These are phyloP conservation scores for Inonotus obliquus DNA, from an alignment of 1,284 basidiomycete genomes.

Conservation along the genomic window DNA sequence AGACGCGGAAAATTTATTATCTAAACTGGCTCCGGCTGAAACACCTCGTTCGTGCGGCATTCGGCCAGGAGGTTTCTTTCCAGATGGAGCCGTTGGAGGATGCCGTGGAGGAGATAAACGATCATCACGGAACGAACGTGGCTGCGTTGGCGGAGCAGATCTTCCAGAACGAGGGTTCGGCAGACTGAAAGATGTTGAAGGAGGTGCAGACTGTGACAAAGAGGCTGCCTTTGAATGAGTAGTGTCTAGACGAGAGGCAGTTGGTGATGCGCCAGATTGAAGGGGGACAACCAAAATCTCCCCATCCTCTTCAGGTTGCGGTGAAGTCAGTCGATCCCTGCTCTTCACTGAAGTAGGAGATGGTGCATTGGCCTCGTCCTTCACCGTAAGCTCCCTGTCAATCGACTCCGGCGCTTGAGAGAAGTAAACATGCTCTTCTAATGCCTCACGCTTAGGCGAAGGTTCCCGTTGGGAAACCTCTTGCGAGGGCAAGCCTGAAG, in stretches of 20 bases:
- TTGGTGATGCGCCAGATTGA: background rate
- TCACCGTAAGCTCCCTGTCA: constrained; percentile 2
- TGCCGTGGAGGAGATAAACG: constrained; percentile 15
- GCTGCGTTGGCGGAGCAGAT: constrained; percentile 44
- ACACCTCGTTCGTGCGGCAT: background rate
- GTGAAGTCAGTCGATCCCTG: background rate
- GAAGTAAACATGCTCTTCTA: constrained; percentile 3
- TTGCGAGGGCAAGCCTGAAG: background rate
- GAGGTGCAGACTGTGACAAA: background rate
- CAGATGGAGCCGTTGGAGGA: constrained; percentile 23
- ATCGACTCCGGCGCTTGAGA: background rate
- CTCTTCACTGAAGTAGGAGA: background rate
- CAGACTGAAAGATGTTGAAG: background rate
- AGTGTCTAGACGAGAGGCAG: background rate
- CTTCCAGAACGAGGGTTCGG: no score
- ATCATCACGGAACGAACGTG: constrained; percentile 36
- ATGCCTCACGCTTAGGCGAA: background rate
- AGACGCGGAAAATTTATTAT: no score
- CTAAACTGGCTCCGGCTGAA: background rate
- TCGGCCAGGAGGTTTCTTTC: background rate
- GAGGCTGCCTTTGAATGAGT: background rate
- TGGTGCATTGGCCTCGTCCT: no score
- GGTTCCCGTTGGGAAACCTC: background rate
- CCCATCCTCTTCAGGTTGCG: constrained; percentile 44
- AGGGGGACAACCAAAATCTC: constrained; percentile 39